Percentiles rank a stretch among this genome's conserved stretches.
Conservation (phyloP, 257 asterid species). For the Primulina eburnea region DNA sequence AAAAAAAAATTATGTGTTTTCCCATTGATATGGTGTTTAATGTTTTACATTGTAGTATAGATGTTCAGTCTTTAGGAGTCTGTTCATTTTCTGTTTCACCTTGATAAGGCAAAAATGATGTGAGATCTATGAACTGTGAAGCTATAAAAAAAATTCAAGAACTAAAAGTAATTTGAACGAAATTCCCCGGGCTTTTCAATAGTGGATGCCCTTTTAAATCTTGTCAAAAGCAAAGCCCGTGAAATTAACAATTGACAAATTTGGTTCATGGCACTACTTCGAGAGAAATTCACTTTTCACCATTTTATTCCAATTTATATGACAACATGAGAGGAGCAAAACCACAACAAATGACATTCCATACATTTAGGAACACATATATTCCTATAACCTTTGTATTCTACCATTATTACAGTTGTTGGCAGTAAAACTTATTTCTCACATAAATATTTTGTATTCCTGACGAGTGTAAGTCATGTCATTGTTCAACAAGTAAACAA, state of each 20-base stretch:
- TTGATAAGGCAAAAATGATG: conserved; percentile 11
- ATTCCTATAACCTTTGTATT: not conserved
- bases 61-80: not conserved
- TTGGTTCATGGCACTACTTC: not conserved
- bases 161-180: not conserved
- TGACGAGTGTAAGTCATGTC: not conserved
- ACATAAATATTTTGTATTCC: not conserved
- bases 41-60: not conserved
- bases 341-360: not conserved
- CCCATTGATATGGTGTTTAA: not conserved
- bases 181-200: not conserved
- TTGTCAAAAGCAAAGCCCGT: not conserved
- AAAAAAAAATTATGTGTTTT: not conserved
- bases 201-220: not conserved
- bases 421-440: not conserved
- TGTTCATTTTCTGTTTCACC: conserved; percentile 6
- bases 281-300: not conserved
- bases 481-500: not conserved
- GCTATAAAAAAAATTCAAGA: not conserved
- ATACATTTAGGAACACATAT: not conserved
- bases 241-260: not conserved
- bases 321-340: not conserved
- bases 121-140: not conserved
- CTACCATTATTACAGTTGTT: not conserved
- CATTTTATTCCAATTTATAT: not conserved